Evolutionary conservation across 75 land plant species (phyloP).

Genomic region (Sequoiadendron giganteum): DNA sequence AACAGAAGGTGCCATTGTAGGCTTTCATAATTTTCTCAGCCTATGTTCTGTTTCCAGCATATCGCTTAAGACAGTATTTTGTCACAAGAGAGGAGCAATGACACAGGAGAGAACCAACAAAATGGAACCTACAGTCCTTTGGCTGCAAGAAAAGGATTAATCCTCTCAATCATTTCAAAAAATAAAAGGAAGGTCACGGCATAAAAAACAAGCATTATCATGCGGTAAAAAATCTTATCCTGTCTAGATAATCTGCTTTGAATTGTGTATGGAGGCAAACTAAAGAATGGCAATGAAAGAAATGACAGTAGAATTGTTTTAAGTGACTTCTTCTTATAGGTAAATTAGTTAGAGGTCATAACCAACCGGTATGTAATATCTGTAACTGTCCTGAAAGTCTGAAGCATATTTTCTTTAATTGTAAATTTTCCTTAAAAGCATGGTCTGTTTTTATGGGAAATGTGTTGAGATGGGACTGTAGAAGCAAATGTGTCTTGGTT

Average conservation of each 20-base stretch:
- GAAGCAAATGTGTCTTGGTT: too few species aligned
- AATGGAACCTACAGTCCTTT: background rate
- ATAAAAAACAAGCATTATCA: slow-evolving; percentile 66
- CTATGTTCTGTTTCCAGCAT: background rate
- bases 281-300: background rate
- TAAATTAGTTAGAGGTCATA: too few species aligned
- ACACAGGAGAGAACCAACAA: background rate
- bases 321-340: background rate
- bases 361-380: too few species aligned
- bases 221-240: slow-evolving; percentile 47
- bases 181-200: slow-evolving; percentile 66
- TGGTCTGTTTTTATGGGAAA: too few species aligned
- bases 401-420: too few species aligned
- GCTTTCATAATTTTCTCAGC: background rate
- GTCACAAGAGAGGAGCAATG: background rate
- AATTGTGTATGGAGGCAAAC: background rate
- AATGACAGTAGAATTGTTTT: background rate
- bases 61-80: background rate
- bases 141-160: slow-evolving; percentile 31
- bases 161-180: slow-evolving; percentile 52
- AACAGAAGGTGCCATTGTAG: background rate
- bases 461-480: too few species aligned
- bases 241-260: background rate
- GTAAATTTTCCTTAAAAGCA: too few species aligned
- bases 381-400: too few species aligned